These are phyloP conservation scores for Colletotrichum shisoi DNA, from an alignment of 2,329 filamentous ascomycete genomes.

Conservation along the genomic window DNA sequence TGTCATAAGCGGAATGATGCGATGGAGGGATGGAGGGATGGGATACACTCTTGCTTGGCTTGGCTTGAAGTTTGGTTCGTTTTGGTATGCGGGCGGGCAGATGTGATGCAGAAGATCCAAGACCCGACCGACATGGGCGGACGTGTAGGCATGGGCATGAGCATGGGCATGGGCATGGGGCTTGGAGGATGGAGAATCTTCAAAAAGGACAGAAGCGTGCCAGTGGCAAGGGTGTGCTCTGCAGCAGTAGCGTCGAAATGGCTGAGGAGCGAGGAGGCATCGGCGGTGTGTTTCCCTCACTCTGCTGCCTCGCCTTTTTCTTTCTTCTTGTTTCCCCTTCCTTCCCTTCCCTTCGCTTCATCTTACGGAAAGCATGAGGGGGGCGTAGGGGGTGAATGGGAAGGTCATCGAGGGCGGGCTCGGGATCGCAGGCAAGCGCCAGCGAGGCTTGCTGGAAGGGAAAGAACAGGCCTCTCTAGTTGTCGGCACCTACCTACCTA, in stretches of 20 bases:
- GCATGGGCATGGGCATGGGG: slow-evolving; percentile 6
- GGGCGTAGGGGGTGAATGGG: neutral
- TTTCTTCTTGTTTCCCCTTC: neutral
- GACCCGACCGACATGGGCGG: slow-evolving; percentile 20
- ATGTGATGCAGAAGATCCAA: slow-evolving; percentile 20
- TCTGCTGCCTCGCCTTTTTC: neutral
- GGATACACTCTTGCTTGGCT: neutral
- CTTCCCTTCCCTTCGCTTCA: neutral
- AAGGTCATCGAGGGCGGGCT: neutral
- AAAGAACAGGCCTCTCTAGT: no score
- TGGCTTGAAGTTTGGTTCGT: neutral
- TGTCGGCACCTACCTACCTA: neutral
- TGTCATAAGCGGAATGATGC: slow-evolving; percentile 1
- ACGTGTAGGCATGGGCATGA: neutral
- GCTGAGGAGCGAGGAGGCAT: slow-evolving; percentile 6
- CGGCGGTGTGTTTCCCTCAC: neutral
- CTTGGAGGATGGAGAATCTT: slow-evolving; percentile 1
- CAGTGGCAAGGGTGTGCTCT: slow-evolving; percentile 22
- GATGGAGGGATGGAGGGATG: slow-evolving; percentile 14
- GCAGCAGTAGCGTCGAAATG: slow-evolving; percentile 15
- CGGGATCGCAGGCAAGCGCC: neutral
- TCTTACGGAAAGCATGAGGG: neutral
- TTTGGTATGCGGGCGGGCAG: slow-evolving; percentile 13
- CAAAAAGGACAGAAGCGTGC: slow-evolving; percentile 3
- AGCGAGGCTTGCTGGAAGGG: neutral